Percentiles rank a stretch among this genome's conserved stretches.
These are phyloP conservation scores for Micractinium conductrix DNA, from an alignment of 139 green algal genomes.

Conservation along the genomic window DNA sequence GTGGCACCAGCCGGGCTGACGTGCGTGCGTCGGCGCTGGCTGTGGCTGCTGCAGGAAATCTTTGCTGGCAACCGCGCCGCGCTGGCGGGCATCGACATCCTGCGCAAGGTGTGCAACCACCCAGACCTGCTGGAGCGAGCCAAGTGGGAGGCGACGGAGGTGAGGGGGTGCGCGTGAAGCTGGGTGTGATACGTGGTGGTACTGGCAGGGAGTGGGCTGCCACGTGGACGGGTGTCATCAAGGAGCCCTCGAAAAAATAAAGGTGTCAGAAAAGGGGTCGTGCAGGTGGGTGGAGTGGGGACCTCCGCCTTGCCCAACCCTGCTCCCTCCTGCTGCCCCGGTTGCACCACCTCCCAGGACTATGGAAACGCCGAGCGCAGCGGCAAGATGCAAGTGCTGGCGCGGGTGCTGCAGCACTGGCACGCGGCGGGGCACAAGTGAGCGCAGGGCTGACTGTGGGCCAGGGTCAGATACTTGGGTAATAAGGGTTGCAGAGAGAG, in stretches of 20 bases:
- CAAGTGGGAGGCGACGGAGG: slow-evolving; percentile 52
- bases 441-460: no score
- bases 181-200: neutral
- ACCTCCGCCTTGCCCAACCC: neutral
- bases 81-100: slow-evolving; percentile 93
- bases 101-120: slow-evolving; percentile 97
- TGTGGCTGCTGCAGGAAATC: slow-evolving; percentile 46
- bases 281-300: neutral
- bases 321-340: neutral
- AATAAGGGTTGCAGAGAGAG: no score
- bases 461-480: no score
- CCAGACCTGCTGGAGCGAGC: slow-evolving; percentile 92
- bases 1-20: no score
- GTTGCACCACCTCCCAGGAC: slow-evolving; percentile 18
- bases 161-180: slow-evolving; percentile 49
- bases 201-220: no score
- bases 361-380: slow-evolving; percentile 74
- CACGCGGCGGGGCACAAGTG: slow-evolving; percentile 78
- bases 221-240: no score
- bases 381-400: slow-evolving; percentile 88
- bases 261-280: no score
- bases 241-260: no score
- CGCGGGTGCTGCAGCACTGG: slow-evolving; percentile 85
- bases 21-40: neutral
- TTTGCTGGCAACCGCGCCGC: slow-evolving; percentile 67